A percentile compares a stretch with the other conserved stretches of the same genome.
phyloP scores from a whole-genome alignment of 169 alveolate species.

The Prorocentrum cordatum region DNA sequence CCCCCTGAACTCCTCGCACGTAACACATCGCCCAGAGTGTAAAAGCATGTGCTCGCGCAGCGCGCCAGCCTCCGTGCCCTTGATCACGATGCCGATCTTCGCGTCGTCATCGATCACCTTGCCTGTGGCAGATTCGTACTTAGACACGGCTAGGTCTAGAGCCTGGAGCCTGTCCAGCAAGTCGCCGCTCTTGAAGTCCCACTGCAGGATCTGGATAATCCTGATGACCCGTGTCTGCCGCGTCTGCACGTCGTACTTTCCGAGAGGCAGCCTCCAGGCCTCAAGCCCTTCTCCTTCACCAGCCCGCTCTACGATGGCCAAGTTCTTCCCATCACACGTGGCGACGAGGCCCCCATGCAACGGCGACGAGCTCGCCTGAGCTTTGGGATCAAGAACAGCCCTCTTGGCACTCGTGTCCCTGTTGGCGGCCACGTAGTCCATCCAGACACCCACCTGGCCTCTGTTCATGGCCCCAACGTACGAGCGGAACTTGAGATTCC shows the following conservation, averaged over 20 bases:
- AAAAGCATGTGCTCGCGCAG: background rate
- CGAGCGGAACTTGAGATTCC: background rate
- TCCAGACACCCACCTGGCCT: background rate
- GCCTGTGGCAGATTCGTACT: background rate
- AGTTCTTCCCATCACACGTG: background rate
- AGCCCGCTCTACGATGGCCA: background rate
- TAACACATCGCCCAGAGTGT: background rate
- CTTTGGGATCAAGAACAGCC: background rate
- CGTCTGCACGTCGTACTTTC: background rate
- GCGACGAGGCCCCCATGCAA: background rate
- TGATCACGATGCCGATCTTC: background rate
- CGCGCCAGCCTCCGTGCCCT: background rate
- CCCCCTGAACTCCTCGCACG: background rate
- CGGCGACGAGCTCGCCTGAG: background rate
- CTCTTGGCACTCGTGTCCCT: background rate
- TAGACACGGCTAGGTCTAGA: background rate
- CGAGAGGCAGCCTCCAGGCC: background rate
- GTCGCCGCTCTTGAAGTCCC: background rate
- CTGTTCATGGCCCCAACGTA: background rate
- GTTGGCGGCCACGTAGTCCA: background rate
- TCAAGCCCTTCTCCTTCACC: background rate
- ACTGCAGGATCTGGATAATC: background rate
- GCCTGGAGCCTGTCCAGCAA: background rate
- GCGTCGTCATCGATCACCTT: background rate
- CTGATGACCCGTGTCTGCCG: background rate